Conservation (phyloP, 1,284 basidiomycete species). For the Agroathelia rolfsii region DNA sequence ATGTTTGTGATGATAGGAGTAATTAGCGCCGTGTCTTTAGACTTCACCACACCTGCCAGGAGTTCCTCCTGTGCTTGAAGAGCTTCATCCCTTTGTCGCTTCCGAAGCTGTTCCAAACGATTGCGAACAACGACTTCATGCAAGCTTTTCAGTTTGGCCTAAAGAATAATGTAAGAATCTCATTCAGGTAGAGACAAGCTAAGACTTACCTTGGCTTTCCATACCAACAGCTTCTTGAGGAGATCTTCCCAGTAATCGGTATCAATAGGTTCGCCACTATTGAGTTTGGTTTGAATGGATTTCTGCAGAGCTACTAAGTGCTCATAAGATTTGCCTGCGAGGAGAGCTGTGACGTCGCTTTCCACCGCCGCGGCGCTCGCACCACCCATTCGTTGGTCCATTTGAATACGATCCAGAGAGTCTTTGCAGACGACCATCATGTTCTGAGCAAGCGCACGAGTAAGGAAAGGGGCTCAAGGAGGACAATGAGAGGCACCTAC, state of each 20-base stretch:
- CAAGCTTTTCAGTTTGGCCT: constrained; percentile 85
- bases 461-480: constrained; percentile 5
- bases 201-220: constrained; percentile 83
- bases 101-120: constrained; percentile 89
- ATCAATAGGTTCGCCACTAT: constrained; percentile 89
- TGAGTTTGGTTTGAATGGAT: constrained; percentile 81
- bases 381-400: constrained; percentile 45
- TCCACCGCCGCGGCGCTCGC: constrained; percentile 74
- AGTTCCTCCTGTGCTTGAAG: constrained; percentile 87
- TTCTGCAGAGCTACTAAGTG: constrained; percentile 79
- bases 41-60: constrained; percentile 65
- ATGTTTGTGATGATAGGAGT: constrained; percentile 19
- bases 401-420: constrained; percentile 70
- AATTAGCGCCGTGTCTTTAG: constrained; percentile 28
- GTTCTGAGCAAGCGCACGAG: constrained; percentile 39
- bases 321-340: constrained; percentile 75
- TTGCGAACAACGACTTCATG: constrained; percentile 97
- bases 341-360: constrained; percentile 61
- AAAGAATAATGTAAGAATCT: constrained; percentile 5
- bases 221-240: constrained; percentile 88
- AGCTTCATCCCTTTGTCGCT: constrained; percentile 91
- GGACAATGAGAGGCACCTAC: constrained; percentile 35
- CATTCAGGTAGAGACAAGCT: constrained; percentile 1
- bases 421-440: constrained; percentile 97
- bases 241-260: constrained; percentile 97